phyloP scores from a whole-genome alignment of 495 filamentous ascomycete genomes.

The Xylaria palmicola region DNA sequence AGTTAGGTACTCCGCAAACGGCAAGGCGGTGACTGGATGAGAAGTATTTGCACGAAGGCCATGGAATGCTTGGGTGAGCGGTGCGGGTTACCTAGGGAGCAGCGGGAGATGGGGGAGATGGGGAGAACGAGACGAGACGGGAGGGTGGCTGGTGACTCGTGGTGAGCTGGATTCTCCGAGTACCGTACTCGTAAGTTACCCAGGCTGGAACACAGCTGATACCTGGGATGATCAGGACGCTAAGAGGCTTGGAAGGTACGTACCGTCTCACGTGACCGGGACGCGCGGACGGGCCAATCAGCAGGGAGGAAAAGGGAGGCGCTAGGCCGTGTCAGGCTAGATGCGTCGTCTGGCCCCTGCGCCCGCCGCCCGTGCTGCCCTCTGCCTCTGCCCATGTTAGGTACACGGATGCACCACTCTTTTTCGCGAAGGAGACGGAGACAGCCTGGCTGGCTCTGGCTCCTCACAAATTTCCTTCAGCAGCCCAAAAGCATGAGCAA shows the following conservation, averaged over 20 bases:
- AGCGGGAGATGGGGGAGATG: neutral
- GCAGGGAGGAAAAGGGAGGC: neutral
- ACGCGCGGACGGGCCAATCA: constrained; percentile 12
- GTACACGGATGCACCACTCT: constrained; percentile 18
- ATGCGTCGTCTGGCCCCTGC: too few species aligned
- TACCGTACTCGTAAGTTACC: too few species aligned
- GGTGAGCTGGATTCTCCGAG: neutral
- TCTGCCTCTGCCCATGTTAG: too few species aligned
- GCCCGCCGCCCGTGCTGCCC: too few species aligned
- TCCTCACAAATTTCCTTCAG: constrained; percentile 25
- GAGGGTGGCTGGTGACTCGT: neutral
- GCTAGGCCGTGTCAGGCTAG: constrained; percentile 9
- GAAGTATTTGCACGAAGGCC: constrained; percentile 9
- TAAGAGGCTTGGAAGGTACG: constrained; percentile 4
- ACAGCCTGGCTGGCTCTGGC: constrained; percentile 21
- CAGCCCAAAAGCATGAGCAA: constrained; percentile 26
- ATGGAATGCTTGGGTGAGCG: neutral
- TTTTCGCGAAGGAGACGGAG: constrained; percentile 24
- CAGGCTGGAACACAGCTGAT: constrained; percentile 15
- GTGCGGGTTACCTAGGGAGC: neutral
- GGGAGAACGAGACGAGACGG: neutral
- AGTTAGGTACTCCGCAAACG: constrained; percentile 14
- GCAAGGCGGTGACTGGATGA: constrained; percentile 8
- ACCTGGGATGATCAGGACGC: neutral
- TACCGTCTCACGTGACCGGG: constrained; percentile 1